Percentiles rank a stretch among this genome's conserved stretches.
Conservation (phyloP, 345 rosid genomes). For the Jatropha curcas region DNA sequence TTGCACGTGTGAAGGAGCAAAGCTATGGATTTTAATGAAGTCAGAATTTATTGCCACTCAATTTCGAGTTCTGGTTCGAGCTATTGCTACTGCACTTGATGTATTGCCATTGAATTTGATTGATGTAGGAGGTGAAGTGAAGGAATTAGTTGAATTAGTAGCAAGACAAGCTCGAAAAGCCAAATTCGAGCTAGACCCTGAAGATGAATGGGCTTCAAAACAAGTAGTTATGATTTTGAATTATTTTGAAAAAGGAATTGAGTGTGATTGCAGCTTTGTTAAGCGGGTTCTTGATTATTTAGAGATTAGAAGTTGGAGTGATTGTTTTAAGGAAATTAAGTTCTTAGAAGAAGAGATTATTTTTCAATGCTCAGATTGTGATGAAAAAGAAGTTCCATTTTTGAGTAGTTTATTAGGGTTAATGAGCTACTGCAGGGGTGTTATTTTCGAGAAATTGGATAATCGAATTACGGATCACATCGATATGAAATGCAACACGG, state of each 20-base stretch:
- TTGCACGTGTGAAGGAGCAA: conserved; percentile 64
- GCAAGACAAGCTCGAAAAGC: conserved; percentile 57
- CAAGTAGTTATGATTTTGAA: conserved; percentile 39
- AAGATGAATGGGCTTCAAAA: conserved; percentile 47
- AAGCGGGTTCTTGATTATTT: conserved; percentile 53
- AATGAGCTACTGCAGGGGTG: conserved; percentile 68
- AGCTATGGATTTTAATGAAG: conserved; percentile 56
- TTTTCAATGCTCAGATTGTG: conserved; percentile 32
- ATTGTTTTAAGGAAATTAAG: conserved; percentile 54
- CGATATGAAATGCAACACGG: conserved; percentile 32
- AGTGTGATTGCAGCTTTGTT: conserved; percentile 42
- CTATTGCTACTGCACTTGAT: conserved; percentile 58
- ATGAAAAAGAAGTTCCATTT: conserved; percentile 47
- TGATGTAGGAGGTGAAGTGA: conserved; percentile 57
- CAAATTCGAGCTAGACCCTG: conserved; percentile 42
- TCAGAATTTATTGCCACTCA: conserved; percentile 50
- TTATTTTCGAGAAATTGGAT: conserved; percentile 45
- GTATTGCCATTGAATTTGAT: conserved; percentile 50
- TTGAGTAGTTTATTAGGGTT: conserved; percentile 61
- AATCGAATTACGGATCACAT: conserved; percentile 28
- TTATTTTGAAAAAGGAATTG: conserved; percentile 52
- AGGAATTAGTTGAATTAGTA: conserved; percentile 66
- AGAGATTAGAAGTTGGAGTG: conserved; percentile 58
- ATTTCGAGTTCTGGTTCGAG: conserved; percentile 44
- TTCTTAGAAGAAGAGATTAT: conserved; percentile 59